Evolutionary conservation across 441 rosid genomes (phyloP).

Genomic region (Erodium trifolium): DNA sequence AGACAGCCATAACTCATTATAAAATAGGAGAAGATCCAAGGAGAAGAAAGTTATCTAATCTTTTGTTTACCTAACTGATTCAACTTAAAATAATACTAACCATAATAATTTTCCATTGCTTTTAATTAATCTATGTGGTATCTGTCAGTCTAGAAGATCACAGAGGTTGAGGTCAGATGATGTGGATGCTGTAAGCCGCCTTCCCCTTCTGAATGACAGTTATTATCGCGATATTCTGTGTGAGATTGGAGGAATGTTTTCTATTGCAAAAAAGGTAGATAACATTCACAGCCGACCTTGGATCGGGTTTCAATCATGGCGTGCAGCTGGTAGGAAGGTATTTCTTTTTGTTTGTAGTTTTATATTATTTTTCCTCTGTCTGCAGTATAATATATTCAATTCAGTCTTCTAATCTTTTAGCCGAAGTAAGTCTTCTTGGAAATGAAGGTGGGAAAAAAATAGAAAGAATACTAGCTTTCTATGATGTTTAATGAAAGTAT

Average conservation of each 20-base stretch:
- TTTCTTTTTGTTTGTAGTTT: slow-evolving; percentile 18
- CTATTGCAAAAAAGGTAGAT: slow-evolving; percentile 85
- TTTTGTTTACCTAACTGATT: slow-evolving; percentile 2
- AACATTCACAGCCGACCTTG: slow-evolving; percentile 90
- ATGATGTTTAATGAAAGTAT: neutral
- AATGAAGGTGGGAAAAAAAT: neutral
- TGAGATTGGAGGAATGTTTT: slow-evolving; percentile 96
- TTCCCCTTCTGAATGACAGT: slow-evolving; percentile 62
- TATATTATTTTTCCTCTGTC: slow-evolving; percentile 12
- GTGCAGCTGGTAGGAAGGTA: slow-evolving; percentile 97
- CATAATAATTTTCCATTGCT: neutral
- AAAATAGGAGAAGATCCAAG: neutral
- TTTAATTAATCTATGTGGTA: slow-evolving; percentile 21
- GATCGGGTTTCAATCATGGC: slow-evolving; percentile 99
- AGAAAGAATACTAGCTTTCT: neutral
- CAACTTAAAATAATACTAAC: neutral
- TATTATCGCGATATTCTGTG: slow-evolving; percentile 62
- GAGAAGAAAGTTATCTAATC: neutral
- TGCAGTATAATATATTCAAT: neutral
- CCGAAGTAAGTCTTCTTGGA: neutral
- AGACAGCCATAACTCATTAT: neutral
- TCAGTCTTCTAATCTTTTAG: neutral
- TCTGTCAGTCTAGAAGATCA: slow-evolving; percentile 56
- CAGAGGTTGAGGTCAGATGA: slow-evolving; percentile 93
- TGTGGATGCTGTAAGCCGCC: slow-evolving; percentile 80